Conservation (phyloP, 352 stramenopile species). For the Globisporangium mamillatum region DNA sequence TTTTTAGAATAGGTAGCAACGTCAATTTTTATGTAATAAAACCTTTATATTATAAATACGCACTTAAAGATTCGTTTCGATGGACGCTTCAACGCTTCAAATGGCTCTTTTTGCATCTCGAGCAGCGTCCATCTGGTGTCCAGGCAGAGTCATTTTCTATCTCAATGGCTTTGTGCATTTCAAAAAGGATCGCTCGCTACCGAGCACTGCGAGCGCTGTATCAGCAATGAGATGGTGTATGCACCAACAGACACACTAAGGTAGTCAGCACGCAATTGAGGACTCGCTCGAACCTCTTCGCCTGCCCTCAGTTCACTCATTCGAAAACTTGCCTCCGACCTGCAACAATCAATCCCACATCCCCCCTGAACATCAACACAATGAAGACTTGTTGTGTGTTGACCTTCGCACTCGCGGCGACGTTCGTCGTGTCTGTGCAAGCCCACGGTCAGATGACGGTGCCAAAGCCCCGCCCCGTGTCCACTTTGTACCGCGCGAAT, state of each 20-base stretch:
- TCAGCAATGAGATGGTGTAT: neutral
- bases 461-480: conserved; percentile 5
- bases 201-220: neutral
- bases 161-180: conserved; percentile 9
- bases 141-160: conserved; percentile 26
- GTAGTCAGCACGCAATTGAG: conserved; percentile 25
- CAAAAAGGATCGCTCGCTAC: neutral
- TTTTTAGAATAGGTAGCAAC: neutral
- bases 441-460: conserved; percentile 7
- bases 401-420: conserved; percentile 27
- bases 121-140: conserved; percentile 21
- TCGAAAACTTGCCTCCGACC: neutral
- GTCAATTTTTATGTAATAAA: neutral
- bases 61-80: neutral
- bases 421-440: conserved; percentile 48
- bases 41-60: neutral
- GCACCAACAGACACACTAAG: neutral
- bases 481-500: conserved; percentile 4
- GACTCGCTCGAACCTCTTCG: neutral
- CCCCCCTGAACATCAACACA: neutral
- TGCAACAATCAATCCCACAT: neutral
- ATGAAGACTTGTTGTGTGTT: conserved; percentile 39
- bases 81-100: neutral
- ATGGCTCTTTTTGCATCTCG: conserved; percentile 24
- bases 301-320: neutral